Conservation (phyloP, 2,329 filamentous ascomycete genomes). For the Dactylellina haptotyla region DNA sequence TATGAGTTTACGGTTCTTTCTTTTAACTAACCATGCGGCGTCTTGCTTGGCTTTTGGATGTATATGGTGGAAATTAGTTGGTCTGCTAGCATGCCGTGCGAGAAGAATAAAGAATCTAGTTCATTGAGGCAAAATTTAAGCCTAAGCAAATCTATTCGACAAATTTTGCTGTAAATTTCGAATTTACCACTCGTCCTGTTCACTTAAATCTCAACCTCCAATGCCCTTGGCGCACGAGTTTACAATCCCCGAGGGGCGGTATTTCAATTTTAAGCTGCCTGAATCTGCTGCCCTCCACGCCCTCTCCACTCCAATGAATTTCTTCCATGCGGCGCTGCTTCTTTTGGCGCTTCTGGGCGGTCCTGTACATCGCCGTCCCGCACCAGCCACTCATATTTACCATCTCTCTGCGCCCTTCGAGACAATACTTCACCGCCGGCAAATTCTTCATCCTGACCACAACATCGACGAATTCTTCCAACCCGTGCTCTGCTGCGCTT, state of each 20-base stretch:
- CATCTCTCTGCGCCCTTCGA: constrained; percentile 8
- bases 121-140: too few species aligned
- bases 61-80: too few species aligned
- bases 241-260: constrained; percentile 13
- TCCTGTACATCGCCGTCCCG: constrained; percentile 26
- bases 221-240: background rate
- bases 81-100: too few species aligned
- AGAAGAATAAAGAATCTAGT: too few species aligned
- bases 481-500: constrained; percentile 4
- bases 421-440: constrained; percentile 13
- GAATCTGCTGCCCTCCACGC: background rate
- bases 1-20: too few species aligned
- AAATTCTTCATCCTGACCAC: constrained; percentile 2
- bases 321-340: background rate
- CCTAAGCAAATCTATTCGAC: too few species aligned
- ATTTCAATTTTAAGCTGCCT: background rate
- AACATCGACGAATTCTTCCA: constrained; percentile 17
- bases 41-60: too few species aligned
- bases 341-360: background rate
- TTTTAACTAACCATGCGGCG: too few species aligned
- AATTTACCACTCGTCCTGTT: background rate
- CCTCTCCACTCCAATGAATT: constrained; percentile 16
- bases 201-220: background rate
- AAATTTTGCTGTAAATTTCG: too few species aligned
- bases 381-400: constrained; percentile 29